Evolutionary conservation across 129 eudicot species (phyloP), one percentile per base, ranked within the genome.

Genomic region (Flaveria trinervia): DNA sequence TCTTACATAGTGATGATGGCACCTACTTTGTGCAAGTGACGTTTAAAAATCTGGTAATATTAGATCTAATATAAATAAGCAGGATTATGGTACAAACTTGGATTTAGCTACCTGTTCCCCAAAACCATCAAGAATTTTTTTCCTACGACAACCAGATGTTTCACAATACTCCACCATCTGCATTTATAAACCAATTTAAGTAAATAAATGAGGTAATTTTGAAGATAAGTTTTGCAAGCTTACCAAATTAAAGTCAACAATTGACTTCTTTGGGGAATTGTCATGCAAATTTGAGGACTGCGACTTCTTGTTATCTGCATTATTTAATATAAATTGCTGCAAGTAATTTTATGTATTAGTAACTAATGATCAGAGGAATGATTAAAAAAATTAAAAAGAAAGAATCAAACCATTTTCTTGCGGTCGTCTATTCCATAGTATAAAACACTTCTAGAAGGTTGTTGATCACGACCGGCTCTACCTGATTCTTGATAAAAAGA

Each of bases 381-480:
- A 49, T 18, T 10, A 64, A 22, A 52, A 39, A n/a, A 23, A 9
- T 30, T 13, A 66, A 16, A 57, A 33, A 73, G 71, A 72, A 25
- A 1, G 43, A 5, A 65, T 76, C 78, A 52, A 85, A 91, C 97
- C 97, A 94, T 94, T 83, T 79, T 94, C 77, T 85, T 94, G 82
- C 89, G 85, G 71, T 94, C 98, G 80, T 91, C 97, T 80, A 91
- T 75, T 84, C 98, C 97, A 54, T 91, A 94, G 83, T 94, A 94
- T 70, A 94, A 74, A 13, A 91, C 79, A 78, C 98, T 94, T 86
- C 84, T 85, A 44, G 89, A 89, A 23, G 93, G 90, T 78, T 79
- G 75, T 80, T 91, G 97, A 86, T 94, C 98, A 75, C 98, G 98
- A 33, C 98, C 98, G 85, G 97, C 98, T 87, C 98, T 92, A 79